Evolutionary conservation across 768 basidiomycete species (phyloP), one percentile per base, ranked within the genome.

Genomic region (Mycena maculata): DNA sequence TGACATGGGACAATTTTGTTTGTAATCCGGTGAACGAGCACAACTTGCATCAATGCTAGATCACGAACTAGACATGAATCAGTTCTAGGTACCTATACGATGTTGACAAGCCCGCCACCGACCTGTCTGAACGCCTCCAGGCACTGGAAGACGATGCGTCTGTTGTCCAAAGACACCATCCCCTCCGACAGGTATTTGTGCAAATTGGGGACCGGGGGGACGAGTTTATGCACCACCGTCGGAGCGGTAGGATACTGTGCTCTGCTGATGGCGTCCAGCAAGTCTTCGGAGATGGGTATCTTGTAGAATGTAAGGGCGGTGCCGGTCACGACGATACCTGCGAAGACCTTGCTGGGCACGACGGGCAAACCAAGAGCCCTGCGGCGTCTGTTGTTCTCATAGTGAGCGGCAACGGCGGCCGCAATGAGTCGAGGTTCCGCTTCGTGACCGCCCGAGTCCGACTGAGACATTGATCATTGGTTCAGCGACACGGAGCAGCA

Each of bases 401-500:
- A 63, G 68, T 74, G 80, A 36, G 78, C 79, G 15, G 79, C 78
- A 50, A 81, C 75, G 7, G 78, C 76, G 38, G 70, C 67, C 15
- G 77, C 79, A 28, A 81, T 73, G 44, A 81, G 68, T 56, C 74
- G 75, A 16, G 78, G 73, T 56, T 79, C 79, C 22, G 76, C 74
- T 63, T 76, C 70, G n/a, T 38, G n/a, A n/a, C n/a, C 66, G 22
- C 7, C 47, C 36, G 45, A 54, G n/a, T n/a, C n/a, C 25, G 39
- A 39, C 27, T 53, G 18, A 28, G 22, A 16, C 53, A 15, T 30
- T n/a, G 9, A 45, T 44, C 10, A 23, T 22, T 31, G 22, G 22
- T 58, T 58, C 8, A 47, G 45, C 22, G 28, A 9, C 42, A n/a
- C 16, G 28, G 42, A 45, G 56, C 8, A 47, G 33, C 38, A 58